Percentiles rank a stretch among this genome's conserved stretches.
Conservation (phyloP, 225 moss, liverwort and hornwort species). For the Sphagnum tenellum region DNA sequence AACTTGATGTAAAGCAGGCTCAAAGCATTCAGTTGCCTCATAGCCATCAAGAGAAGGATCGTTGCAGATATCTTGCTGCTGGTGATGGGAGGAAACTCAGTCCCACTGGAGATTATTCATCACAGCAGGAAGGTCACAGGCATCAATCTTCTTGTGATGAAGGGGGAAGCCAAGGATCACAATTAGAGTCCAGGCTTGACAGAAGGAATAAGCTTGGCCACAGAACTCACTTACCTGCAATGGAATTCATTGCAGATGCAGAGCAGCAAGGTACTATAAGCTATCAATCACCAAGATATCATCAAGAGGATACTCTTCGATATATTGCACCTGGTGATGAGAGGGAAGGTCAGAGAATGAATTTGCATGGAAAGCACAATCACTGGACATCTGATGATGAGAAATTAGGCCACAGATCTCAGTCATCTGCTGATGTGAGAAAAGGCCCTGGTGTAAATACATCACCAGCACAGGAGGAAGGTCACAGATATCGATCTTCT, state of each 20-base stretch:
- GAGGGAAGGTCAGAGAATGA: conserved; percentile 7
- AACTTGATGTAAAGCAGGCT: no score
- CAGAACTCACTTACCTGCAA: conserved; percentile 19
- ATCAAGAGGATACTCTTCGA: no score
- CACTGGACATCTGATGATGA: conserved; percentile 27
- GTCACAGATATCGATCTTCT: conserved; percentile 17
- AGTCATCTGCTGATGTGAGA: conserved; percentile 16
- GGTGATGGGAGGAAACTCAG: no score
- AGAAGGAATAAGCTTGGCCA: neutral
- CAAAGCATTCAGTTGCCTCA: no score
- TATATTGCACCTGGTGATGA: conserved; percentile 1
- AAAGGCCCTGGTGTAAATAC: conserved; percentile 13
- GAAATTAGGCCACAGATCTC: conserved; percentile 11
- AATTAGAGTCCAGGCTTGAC: no score
- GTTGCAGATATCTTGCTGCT: no score
- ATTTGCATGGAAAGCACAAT: neutral
- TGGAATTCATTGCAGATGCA: no score
- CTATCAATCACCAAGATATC: no score
- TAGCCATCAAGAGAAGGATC: no score
- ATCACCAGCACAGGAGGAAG: conserved; percentile 11
- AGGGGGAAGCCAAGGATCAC: conserved; percentile 4
- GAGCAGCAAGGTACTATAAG: no score
- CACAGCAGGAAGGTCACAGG: conserved; percentile 6
- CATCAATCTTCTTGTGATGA: conserved; percentile 29
- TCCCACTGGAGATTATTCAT: no score